Base-by-base conservation (phyloP, 2,329 filamentous ascomycete species). In the Aureobasidium lini region DNA sequence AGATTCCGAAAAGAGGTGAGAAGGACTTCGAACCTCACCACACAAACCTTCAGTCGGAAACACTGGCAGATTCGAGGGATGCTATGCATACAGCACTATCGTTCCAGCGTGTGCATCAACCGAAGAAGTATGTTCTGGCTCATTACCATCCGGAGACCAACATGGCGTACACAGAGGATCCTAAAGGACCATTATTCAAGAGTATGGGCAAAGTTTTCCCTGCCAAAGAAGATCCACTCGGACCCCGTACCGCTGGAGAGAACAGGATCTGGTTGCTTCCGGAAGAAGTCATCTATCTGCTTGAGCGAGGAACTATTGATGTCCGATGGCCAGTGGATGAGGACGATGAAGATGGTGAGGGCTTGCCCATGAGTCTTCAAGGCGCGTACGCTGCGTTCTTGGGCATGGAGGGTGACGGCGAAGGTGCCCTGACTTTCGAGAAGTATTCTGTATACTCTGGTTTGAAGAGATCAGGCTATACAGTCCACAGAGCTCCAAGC, bases 11-110 rank as follows among this genome's bases (percentile, higher is more conserved):
- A 65, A 90, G 91, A 64, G 94, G 94, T 62, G 91, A 95, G 72
- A 99, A 99, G 73, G 94, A 99, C 76, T 99, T 96, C 72, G 94
- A 97, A 75, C 86, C 89, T 31, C 91, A 97, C 74, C 89, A 89
- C 49, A 97, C 94, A 2, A 82, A 84, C 34, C 84, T 89, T 34
- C 94, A 99, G 73, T 84, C 87, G 64, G 81, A 82, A 60, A 83
- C 87, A 8, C 84, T 99, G 54, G 87, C 90, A 68, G 83, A 88
- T 48, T 95, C 90, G 63, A 85, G 93, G 58, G 80, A 82, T 65
- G 93, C 92, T 18, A 94, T 99, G 88, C 89, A 95, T 73, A 86
- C 90, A 66, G 92, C 93, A 2, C 80, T 97, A 59, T 81, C 84
- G 54, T 87, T 88, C 71, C 88, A 88, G 50, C 84, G 93, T 52